Evolutionary conservation across 2,329 filamentous ascomycete genomes (phyloP).

Genomic region (Alternaria consortialis): DNA sequence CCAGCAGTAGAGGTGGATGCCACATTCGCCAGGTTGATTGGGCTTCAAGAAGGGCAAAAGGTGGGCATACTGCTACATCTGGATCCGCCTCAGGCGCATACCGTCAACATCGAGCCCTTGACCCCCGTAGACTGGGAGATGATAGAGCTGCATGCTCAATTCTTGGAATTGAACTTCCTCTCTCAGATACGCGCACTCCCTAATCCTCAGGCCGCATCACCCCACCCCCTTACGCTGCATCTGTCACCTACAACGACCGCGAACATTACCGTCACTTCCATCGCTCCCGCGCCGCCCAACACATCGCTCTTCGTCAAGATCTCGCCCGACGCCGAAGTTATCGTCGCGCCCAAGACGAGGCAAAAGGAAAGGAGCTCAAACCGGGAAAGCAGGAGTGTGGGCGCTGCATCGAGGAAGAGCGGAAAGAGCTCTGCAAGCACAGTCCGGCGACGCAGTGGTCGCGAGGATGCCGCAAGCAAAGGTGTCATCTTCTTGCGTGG

Average conservation of each 20-base stretch:
- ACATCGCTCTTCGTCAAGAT: constrained; percentile 88
- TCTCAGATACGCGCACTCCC: constrained; percentile 92
- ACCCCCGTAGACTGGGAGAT: constrained; percentile 99
- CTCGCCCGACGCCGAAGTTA: constrained; percentile 92
- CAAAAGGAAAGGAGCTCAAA: constrained; percentile 70
- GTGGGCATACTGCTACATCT: constrained; percentile 76
- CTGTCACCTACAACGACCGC: constrained; percentile 95
- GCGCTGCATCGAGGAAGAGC: constrained; percentile 80
- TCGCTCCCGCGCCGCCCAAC: constrained; percentile 76
- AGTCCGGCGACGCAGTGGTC: constrained; percentile 65
- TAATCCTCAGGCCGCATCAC: constrained; percentile 72
- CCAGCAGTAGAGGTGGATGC: constrained; percentile 86
- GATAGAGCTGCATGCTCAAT: constrained; percentile 95
- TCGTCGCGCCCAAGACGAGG: constrained; percentile 92
- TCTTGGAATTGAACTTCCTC: constrained; percentile 91
- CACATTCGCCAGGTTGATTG: constrained; percentile 79
- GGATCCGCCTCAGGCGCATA: constrained; percentile 90
- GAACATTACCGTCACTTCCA: constrained; percentile 83
- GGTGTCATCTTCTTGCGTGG: constrained; percentile 79
- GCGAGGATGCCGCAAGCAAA: constrained; percentile 72
- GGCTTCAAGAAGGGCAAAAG: constrained; percentile 82
- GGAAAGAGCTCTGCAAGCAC: constrained; percentile 78
- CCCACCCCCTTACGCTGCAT: constrained; percentile 88
- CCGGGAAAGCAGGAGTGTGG: constrained; percentile 81
- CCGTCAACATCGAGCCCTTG: constrained; percentile 94